Evolutionary conservation across 345 rosid genomes (phyloP), one percentile per base, ranked within the genome.

Genomic region (Moringa oleifera): DNA sequence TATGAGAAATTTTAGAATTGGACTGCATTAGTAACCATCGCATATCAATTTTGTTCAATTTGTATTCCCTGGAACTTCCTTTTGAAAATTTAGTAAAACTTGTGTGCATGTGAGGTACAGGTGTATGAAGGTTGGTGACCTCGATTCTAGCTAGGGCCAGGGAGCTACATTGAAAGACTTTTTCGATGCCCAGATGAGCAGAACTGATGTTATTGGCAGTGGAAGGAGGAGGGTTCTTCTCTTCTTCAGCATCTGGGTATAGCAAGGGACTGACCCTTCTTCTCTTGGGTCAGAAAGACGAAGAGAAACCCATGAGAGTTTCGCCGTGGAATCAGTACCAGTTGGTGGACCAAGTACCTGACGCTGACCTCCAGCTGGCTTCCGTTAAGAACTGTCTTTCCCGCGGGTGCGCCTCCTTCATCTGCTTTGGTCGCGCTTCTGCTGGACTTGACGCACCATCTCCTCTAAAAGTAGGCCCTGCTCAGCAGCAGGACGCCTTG

Each of bases 151-250:
- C 21, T 55, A 55, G 50, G 68, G 59, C 68, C 71, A 62, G 58
- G 65, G 67, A 58, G 73, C 51, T 69, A 64, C 28, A 55, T 36
- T 64, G 65, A 69, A 75, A 65, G 56, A 59, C 20, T 54, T 33
- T 20, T 71, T 80, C 78, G 73, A 73, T 73, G 72, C 64, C 65
- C 85, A 77, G 84, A 86, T 94, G 97, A 85, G 75, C 77, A 81
- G 82, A 76, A 82, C 89, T 76, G 82, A 94, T 94, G 99, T 86
- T 94, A 86, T 79, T 90, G 66, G 89, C 93, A 76, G 93, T 84
- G 68, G 96, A 90, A 90, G 97, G 97, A 85, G 96, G 99, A 70
- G 89, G 95, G 52, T 90, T 94, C 77, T 94, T 94, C 89, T 90
- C 95, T 81, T 80, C 97, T 76, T 91, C 99, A 57, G 94, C 96